A percentile compares a stretch with the other conserved stretches of the same genome.
Evolutionary conservation across 2,329 filamentous ascomycete species (phyloP).

Genomic region (Curvularia eragrostidis): DNA sequence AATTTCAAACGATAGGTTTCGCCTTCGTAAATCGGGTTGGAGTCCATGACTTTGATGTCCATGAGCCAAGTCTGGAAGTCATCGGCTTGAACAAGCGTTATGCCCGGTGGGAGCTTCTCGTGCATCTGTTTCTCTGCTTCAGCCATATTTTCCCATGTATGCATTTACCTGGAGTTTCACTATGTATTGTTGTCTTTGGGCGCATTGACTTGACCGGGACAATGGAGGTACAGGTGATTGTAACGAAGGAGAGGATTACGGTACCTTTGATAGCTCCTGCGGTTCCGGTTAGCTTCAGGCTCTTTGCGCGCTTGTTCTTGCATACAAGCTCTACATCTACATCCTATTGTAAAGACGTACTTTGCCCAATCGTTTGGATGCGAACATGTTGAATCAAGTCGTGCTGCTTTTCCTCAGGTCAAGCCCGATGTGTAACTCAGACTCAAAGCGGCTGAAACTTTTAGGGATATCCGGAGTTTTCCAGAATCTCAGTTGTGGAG

Average conservation of each 20-base stretch:
- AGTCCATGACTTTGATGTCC: slow-evolving; percentile 88
- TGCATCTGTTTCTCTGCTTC: slow-evolving; percentile 56
- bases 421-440: background rate
- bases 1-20: slow-evolving; percentile 88
- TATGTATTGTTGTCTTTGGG: background rate
- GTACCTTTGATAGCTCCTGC: slow-evolving; percentile 34
- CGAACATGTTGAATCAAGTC: slow-evolving; percentile 53
- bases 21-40: slow-evolving; percentile 84
- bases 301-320: background rate
- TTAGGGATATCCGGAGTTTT: too few relatives aligned
- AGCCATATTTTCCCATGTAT: background rate
- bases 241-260: slow-evolving; percentile 1
- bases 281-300: slow-evolving; percentile 5
- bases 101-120: slow-evolving; percentile 67
- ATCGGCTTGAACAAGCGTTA: slow-evolving; percentile 79
- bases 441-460: background rate
- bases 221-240: background rate
- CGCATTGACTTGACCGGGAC: background rate
- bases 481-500: background rate
- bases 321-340: background rate
- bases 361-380: slow-evolving; percentile 57
- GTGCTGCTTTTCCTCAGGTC: background rate
- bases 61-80: slow-evolving; percentile 89
- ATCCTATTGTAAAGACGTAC: slow-evolving; percentile 39
- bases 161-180: background rate